These are phyloP conservation scores for Leptoxyphium fumago DNA, from an alignment of 2,329 filamentous ascomycete species.

Conservation along the genomic window DNA sequence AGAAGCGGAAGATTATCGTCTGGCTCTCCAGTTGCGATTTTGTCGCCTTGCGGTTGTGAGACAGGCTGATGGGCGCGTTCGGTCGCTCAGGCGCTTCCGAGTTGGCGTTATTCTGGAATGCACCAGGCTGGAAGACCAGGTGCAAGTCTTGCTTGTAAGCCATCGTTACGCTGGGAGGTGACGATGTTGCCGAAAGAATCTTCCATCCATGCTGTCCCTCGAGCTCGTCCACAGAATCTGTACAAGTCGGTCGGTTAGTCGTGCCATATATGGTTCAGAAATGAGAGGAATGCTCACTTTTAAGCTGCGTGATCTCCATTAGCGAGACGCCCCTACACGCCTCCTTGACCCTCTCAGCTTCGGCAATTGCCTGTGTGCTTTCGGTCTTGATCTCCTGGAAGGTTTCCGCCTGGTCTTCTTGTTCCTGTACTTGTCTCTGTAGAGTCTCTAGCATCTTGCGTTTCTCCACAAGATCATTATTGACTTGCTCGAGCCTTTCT, in stretches of 20 bases:
- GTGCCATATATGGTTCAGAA: too few species aligned
- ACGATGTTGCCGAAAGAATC: constrained; percentile 45
- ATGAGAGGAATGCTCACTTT: constrained; percentile 39
- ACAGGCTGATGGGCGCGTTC: constrained; percentile 49
- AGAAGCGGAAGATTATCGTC: constrained; percentile 58
- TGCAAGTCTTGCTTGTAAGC: constrained; percentile 58
- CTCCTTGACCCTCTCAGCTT: constrained; percentile 71
- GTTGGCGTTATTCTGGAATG: constrained; percentile 33
- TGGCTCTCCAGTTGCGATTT: constrained; percentile 40
- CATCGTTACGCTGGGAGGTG: constrained; percentile 53
- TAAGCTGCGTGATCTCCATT: constrained; percentile 64
- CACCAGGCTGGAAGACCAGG: constrained; percentile 52
- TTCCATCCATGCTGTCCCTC: constrained; percentile 58
- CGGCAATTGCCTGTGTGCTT: constrained; percentile 58
- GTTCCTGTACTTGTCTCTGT: constrained; percentile 50
- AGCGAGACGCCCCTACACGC: constrained; percentile 82
- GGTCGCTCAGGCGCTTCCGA: constrained; percentile 8
- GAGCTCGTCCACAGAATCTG: constrained; percentile 50
- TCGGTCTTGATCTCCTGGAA: constrained; percentile 52
- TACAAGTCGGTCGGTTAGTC: neutral
- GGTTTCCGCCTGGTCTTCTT: constrained; percentile 48
- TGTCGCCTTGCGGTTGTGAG: constrained; percentile 49
- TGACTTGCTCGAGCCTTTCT: constrained; percentile 48
- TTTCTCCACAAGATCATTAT: constrained; percentile 56
- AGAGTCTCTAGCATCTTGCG: constrained; percentile 52